Percentiles rank a stretch among this genome's conserved stretches.
phyloP scores from a whole-genome alignment of 2,329 filamentous ascomycete species.

The Stachybotrys chartarum region DNA sequence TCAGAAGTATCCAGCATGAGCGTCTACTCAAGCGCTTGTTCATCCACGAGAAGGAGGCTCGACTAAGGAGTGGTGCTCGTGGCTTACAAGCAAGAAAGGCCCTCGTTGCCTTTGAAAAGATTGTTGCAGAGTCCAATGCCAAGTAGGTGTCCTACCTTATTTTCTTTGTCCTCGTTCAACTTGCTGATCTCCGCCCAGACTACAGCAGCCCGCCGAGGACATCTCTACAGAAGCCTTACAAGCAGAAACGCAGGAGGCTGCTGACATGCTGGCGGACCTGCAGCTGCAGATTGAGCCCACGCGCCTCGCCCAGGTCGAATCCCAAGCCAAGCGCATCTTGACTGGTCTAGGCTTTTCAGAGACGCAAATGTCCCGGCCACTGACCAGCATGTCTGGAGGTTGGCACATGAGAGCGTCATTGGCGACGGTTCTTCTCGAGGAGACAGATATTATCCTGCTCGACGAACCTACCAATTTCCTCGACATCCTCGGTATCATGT shows the following conservation, averaged over 20 bases:
- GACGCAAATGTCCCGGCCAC: slow-evolving; percentile 48
- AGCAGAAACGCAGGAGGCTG: slow-evolving; percentile 60
- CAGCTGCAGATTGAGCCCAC: slow-evolving; percentile 61
- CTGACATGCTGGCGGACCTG: slow-evolving; percentile 61
- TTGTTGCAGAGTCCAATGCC: slow-evolving; percentile 48
- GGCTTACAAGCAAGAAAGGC: slow-evolving; percentile 72
- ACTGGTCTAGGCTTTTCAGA: slow-evolving; percentile 66
- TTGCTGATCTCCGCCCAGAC: slow-evolving; percentile 17
- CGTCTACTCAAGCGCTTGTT: slow-evolving; percentile 57
- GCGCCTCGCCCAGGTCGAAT: slow-evolving; percentile 57
- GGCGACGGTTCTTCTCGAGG: slow-evolving; percentile 60
- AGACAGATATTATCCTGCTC: slow-evolving; percentile 70
- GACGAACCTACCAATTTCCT: slow-evolving; percentile 87
- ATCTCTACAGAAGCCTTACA: slow-evolving; percentile 52
- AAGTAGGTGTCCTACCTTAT: slow-evolving; percentile 29
- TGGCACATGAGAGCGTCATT: slow-evolving; percentile 67
- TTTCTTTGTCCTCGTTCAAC: not conserved
- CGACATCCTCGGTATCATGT: slow-evolving; percentile 75
- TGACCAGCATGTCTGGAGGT: slow-evolving; percentile 66
- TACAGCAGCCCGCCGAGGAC: slow-evolving; percentile 44
- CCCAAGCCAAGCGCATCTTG: slow-evolving; percentile 58
- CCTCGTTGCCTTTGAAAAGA: slow-evolving; percentile 61
- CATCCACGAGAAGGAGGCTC: slow-evolving; percentile 65
- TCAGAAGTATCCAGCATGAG: slow-evolving; percentile 56
- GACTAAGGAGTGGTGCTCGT: slow-evolving; percentile 65